Percentiles rank a stretch among this genome's conserved stretches.
These are phyloP conservation scores for Geranomyces michiganensis DNA, from an alignment of 192 early-diverging fungal genomes.

Conservation along the genomic window DNA sequence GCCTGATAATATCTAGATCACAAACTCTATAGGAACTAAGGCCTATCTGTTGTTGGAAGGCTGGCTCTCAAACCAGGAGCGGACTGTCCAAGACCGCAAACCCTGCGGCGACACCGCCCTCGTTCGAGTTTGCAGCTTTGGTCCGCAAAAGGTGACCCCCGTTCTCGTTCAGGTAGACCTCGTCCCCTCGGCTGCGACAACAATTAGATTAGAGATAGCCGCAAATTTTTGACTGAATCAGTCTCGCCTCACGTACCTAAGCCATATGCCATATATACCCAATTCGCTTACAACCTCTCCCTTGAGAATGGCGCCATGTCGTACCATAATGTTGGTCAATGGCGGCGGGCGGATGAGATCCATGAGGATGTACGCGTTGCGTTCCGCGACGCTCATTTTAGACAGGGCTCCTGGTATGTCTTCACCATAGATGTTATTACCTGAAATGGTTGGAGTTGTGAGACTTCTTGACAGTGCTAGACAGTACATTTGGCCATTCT, in stretches of 20 bases:
- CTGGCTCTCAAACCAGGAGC: slow-evolving; percentile 55
- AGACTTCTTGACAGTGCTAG: too few relatives aligned
- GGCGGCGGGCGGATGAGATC: slow-evolving; percentile 84
- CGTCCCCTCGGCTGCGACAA: slow-evolving; percentile 53
- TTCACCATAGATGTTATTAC: slow-evolving; percentile 88
- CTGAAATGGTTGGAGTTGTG: slow-evolving; percentile 8
- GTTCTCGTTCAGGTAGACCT: slow-evolving; percentile 69
- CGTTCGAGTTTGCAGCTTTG: slow-evolving; percentile 79
- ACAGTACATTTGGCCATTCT: background rate
- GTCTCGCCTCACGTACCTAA: slow-evolving; percentile 66
- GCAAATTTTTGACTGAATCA: too few relatives aligned
- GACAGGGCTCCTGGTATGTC: slow-evolving; percentile 70
- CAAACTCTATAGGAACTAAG: background rate
- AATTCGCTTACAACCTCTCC: slow-evolving; percentile 88
- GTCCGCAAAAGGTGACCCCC: slow-evolving; percentile 93
- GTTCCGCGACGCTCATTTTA: slow-evolving; percentile 62
- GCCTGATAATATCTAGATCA: slow-evolving; percentile 5
- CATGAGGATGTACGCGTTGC: slow-evolving; percentile 93
- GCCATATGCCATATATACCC: slow-evolving; percentile 90
- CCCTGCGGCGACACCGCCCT: slow-evolving; percentile 96
- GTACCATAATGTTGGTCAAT: slow-evolving; percentile 73
- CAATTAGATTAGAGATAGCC: background rate
- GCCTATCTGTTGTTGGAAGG: too few relatives aligned
- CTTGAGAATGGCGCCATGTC: slow-evolving; percentile 71
- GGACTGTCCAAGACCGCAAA: slow-evolving; percentile 91